These are phyloP conservation scores for Cicer cuneatum DNA, from an alignment of 306 rosid species.

Conservation along the genomic window DNA sequence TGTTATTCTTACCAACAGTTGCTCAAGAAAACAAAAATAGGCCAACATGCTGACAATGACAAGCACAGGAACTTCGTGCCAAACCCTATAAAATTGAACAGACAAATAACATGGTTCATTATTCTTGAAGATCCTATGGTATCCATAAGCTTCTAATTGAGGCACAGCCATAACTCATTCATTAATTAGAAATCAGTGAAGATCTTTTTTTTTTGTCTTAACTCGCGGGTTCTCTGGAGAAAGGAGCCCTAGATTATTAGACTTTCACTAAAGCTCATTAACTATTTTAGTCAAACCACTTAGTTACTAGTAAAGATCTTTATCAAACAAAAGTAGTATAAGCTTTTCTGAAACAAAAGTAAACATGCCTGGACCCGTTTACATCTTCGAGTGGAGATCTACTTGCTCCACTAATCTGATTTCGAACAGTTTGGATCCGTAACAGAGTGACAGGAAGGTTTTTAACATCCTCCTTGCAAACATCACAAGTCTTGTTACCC, in stretches of 20 bases:
- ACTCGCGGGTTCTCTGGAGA: too few relatives aligned
- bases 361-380: slow-evolving; percentile 71
- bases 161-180: not conserved
- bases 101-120: slow-evolving; percentile 36
- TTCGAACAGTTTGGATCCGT: slow-evolving; percentile 74
- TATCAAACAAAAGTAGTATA: not conserved
- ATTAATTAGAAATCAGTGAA: slow-evolving; percentile 6
- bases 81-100: slow-evolving; percentile 63
- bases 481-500: slow-evolving; percentile 92
- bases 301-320: not conserved
- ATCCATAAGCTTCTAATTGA: slow-evolving; percentile 24
- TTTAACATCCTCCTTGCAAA: slow-evolving; percentile 88
- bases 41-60: slow-evolving; percentile 96
- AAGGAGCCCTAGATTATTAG: too few relatives aligned
- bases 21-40: slow-evolving; percentile 97
- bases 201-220: not conserved
- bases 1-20: slow-evolving; percentile 77
- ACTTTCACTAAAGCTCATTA: too few relatives aligned
- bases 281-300: too few relatives aligned
- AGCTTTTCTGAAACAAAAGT: not conserved
- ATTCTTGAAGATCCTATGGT: slow-evolving; percentile 33
- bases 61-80: slow-evolving; percentile 97
- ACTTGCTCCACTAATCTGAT: slow-evolving; percentile 58
- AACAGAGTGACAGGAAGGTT: slow-evolving; percentile 88
- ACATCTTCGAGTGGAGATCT: slow-evolving; percentile 62